Percentiles rank a stretch among this genome's conserved stretches.
Evolutionary conservation across 768 basidiomycete species (phyloP).

Genomic region (Tricholoma sp.): DNA sequence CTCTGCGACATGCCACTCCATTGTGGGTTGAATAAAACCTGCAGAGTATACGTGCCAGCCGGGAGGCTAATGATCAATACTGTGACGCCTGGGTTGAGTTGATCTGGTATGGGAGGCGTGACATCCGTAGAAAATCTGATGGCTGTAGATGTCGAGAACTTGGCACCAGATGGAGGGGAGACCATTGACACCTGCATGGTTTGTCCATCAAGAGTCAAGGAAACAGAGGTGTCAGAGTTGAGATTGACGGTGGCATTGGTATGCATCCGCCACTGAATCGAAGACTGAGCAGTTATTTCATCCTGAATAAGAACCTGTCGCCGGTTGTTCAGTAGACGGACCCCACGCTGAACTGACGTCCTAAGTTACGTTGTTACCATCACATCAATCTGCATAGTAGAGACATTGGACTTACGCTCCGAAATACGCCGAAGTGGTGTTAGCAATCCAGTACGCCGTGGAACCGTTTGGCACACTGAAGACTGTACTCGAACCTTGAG

Average conservation of each 20-base stretch:
- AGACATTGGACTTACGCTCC: constrained; percentile 46
- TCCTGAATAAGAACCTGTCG: constrained; percentile 91
- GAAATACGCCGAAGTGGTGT: constrained; percentile 75
- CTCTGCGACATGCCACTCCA: constrained; percentile 63
- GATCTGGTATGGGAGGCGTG: constrained; percentile 59
- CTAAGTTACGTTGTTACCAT: constrained; percentile 25
- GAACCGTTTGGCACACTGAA: constrained; percentile 56
- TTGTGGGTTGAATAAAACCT: constrained; percentile 92
- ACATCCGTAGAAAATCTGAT: constrained; percentile 55
- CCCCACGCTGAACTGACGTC: constrained; percentile 75
- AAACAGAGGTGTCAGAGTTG: constrained; percentile 54
- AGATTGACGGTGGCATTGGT: constrained; percentile 81
- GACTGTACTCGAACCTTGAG: constrained; percentile 85
- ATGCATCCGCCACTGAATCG: constrained; percentile 89
- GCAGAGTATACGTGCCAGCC: constrained; percentile 69
- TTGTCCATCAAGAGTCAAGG: constrained; percentile 65
- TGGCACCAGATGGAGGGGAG: constrained; percentile 61
- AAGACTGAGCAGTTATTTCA: constrained; percentile 61
- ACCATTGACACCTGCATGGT: constrained; percentile 63
- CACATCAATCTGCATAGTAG: neutral
- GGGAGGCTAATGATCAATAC: constrained; percentile 71
- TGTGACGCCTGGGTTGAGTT: constrained; percentile 70
- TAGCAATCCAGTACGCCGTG: constrained; percentile 76
- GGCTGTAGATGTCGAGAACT: constrained; percentile 53
- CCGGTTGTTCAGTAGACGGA: constrained; percentile 78